Percentiles rank a stretch among this genome's conserved stretches.
These are phyloP conservation scores for Yamadazyma sp. DNA, from an alignment of 1,139 yeast species.

Conservation along the genomic window DNA sequence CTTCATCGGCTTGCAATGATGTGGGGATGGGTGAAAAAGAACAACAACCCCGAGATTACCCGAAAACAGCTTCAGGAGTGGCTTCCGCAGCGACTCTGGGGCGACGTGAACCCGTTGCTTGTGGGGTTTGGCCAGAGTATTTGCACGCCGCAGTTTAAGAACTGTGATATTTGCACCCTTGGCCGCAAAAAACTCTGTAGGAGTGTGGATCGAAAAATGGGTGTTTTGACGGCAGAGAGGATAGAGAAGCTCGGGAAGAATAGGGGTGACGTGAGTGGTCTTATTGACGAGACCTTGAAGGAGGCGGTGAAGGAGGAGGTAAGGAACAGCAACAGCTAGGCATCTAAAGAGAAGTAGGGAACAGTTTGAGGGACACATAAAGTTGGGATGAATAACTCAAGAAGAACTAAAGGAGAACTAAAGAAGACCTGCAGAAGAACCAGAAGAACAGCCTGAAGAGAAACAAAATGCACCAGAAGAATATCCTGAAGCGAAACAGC, in stretches of 20 bases:
- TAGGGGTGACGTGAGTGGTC: constrained; percentile 30
- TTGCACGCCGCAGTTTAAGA: constrained; percentile 69
- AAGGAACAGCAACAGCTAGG: no score
- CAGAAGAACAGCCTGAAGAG: no score
- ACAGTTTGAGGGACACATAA: no score
- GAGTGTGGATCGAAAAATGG: constrained; percentile 45
- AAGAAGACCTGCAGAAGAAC: no score
- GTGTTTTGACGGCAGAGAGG: constrained; percentile 29
- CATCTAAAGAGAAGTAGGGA: no score
- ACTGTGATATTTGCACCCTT: constrained; percentile 74
- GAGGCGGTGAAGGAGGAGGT: background rate
- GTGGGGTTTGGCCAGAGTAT: constrained; percentile 94
- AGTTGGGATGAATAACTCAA: no score
- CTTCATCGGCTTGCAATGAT: constrained; percentile 76
- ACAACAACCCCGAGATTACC: constrained; percentile 72
- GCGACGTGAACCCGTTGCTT: constrained; percentile 76
- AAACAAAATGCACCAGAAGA: no score
- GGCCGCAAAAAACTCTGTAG: constrained; percentile 53
- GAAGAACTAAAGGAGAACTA: no score
- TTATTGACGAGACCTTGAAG: background rate
- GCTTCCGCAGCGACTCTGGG: constrained; percentile 77
- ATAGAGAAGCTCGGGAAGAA: constrained; percentile 30
- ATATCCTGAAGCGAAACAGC: no score
- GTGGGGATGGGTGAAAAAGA: constrained; percentile 74
- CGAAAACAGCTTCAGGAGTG: constrained; percentile 67